Evolutionary conservation across 1,284 basidiomycete species (phyloP), one percentile per base, ranked within the genome.

Genomic region (Leccinum fallax): DNA sequence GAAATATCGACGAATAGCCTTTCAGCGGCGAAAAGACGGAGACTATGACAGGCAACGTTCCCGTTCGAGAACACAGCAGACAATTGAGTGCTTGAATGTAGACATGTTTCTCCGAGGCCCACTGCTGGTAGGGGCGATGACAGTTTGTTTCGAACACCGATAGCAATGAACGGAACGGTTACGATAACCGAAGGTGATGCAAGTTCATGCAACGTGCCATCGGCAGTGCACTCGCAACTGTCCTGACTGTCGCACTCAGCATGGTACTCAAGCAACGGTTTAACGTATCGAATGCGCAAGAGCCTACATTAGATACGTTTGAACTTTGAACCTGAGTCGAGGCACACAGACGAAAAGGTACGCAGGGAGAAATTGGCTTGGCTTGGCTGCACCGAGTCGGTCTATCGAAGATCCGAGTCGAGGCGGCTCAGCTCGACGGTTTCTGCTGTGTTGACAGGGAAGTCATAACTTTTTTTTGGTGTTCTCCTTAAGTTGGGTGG

Each of bases 11-110:
- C 34, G 28, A 54, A 53, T 52, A 26, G 6, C 36, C 11, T 48
- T 21, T 5, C 19, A 21, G 69, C 69, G 59, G 59, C 48, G 63
- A 55, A 40, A 59, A 36, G 38, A 56, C 53, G 49, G 54, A 16
- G 36, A 56, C 43, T 51, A 59, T 43, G 51, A 51, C 24, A 26
- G n/a, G 52, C 51, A 52, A 48, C 46, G 30, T 46, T 30, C 26
- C 32, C 30, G n/a, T 19, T 53, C 11, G 38, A 59, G 46, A 63
- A 59, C 26, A 13, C 26, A 46, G n/a, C 52, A 56, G 32, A 59
- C 60, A 38, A 60, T 53, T 24, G 10, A 5, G 8, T n/a, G 46
- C 26, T 40, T 24, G 28, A 53, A 13, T 46, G 8, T 6, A 38
- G 10, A 40, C 28, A 28, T 53, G 46, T 32, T 4, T 55, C 38